Evolutionary conservation across 164 flowering plant genomes (phyloP).

Genomic region (Annona squamosa): DNA sequence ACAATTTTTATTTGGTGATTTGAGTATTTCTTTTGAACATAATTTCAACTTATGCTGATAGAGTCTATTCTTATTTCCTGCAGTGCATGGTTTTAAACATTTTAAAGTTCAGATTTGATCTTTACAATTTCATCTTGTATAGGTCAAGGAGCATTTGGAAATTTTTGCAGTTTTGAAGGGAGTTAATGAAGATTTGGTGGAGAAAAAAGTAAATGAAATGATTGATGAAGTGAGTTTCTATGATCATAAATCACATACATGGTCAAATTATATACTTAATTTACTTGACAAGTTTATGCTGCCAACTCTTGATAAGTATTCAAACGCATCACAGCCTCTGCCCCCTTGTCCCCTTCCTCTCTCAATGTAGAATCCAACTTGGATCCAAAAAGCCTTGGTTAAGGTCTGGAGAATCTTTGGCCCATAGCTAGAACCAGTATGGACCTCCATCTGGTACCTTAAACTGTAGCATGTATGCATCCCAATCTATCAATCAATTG

Average conservation of each 20-base stretch:
- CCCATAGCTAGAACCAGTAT: too few relatives aligned
- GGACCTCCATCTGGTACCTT: too few relatives aligned
- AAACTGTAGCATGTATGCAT: too few relatives aligned
- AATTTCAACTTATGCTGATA: background rate
- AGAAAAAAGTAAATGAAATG: constrained; percentile 61
- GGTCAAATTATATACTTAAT: background rate
- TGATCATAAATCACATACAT: background rate
- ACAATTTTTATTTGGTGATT: background rate
- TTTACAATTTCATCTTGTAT: constrained; percentile 2
- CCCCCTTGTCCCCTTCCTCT: too few relatives aligned
- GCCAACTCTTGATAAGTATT: background rate
- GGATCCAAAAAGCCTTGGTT: too few relatives aligned
- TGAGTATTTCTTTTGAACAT: background rate
- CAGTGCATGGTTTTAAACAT: background rate
- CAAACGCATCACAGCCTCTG: too few relatives aligned
- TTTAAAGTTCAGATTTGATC: background rate
- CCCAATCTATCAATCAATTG: too few relatives aligned
- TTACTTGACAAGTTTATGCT: background rate
- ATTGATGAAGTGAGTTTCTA: constrained; percentile 64
- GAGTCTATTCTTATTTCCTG: background rate
- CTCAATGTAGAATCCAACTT: too few relatives aligned
- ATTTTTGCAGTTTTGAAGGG: constrained; percentile 84
- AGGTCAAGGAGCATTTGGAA: constrained; percentile 98
- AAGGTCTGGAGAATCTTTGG: too few relatives aligned
- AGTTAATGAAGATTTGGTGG: constrained; percentile 57